Percentiles rank a stretch among this genome's conserved stretches.
These are phyloP conservation scores for Cicer arietinum DNA, from an alignment of 306 rosid genomes.

Conservation along the genomic window DNA sequence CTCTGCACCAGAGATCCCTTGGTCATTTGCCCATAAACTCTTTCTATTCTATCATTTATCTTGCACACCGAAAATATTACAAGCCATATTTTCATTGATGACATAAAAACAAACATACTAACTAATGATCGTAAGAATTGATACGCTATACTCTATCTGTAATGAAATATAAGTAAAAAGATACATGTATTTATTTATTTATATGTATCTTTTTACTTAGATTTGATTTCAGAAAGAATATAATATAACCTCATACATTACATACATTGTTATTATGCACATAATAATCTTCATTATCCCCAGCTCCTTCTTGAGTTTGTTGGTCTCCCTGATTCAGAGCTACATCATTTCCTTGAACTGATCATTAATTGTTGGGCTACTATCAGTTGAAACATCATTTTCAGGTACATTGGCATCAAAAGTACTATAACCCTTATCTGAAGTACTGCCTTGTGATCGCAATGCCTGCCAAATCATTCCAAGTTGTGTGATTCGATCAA, in stretches of 20 bases:
- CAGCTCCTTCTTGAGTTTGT: not conserved
- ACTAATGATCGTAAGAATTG: not conserved
- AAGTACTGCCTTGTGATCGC: slow-evolving; percentile 47
- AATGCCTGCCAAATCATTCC: slow-evolving; percentile 60
- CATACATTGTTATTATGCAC: not conserved
- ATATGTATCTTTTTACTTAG: too few relatives aligned
- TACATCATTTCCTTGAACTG: slow-evolving; percentile 31
- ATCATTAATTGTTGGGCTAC: slow-evolving; percentile 4
- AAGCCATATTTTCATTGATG: not conserved
- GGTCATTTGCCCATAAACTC: too few relatives aligned
- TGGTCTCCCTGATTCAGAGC: not conserved
- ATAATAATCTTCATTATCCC: not conserved
- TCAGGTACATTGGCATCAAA: slow-evolving; percentile 77
- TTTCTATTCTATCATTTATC: too few relatives aligned
- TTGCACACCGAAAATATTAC: slow-evolving; percentile 1
- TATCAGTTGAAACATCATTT: slow-evolving; percentile 45
- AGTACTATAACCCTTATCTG: slow-evolving; percentile 49
- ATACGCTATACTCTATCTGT: not conserved
- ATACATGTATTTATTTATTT: too few relatives aligned
- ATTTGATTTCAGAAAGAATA: too few relatives aligned
- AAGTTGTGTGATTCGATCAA: slow-evolving; percentile 22
- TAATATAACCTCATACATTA: not conserved
- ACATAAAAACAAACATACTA: not conserved
- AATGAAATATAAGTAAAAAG: too few relatives aligned
- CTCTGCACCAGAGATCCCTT: too few relatives aligned